These are phyloP conservation scores for Pyracantha coccinea DNA, from an alignment of 331 rosid genomes.

Conservation along the genomic window DNA sequence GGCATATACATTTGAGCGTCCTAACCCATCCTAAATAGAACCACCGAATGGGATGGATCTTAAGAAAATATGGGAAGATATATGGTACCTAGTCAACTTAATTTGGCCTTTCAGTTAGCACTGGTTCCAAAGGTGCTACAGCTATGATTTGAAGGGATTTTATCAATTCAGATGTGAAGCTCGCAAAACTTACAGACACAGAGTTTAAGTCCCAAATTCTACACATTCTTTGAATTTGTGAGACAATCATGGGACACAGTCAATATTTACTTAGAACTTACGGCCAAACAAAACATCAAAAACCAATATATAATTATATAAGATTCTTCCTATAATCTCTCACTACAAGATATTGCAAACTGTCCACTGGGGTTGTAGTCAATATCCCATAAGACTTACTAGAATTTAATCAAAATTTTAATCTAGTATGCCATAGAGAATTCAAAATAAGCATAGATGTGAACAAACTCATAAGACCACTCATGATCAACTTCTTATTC, in stretches of 20 bases:
- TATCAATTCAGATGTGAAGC: background rate
- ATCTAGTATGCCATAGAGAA: background rate
- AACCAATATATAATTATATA: background rate
- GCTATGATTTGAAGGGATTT: background rate
- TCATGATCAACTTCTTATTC: slow-evolving; percentile 3
- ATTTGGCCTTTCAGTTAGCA: background rate
- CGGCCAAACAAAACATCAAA: background rate
- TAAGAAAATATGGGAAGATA: background rate
- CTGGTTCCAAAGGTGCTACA: background rate
- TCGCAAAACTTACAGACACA: background rate
- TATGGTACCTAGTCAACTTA: background rate
- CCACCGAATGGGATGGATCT: background rate
- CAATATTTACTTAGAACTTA: background rate
- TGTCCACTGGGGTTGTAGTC: background rate
- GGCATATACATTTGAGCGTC: background rate
- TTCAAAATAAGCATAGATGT: background rate
- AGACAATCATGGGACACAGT: background rate
- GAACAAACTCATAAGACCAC: background rate
- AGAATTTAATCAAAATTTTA: background rate
- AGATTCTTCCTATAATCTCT: background rate
- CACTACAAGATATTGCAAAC: background rate
- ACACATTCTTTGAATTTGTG: background rate
- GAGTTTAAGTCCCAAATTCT: background rate
- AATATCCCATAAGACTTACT: background rate
- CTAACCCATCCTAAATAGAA: background rate